Percentiles rank a stretch among this genome's conserved stretches.
Evolutionary conservation across 2,329 filamentous ascomycete species (phyloP).

Genomic region (Aspergillus caelatus): DNA sequence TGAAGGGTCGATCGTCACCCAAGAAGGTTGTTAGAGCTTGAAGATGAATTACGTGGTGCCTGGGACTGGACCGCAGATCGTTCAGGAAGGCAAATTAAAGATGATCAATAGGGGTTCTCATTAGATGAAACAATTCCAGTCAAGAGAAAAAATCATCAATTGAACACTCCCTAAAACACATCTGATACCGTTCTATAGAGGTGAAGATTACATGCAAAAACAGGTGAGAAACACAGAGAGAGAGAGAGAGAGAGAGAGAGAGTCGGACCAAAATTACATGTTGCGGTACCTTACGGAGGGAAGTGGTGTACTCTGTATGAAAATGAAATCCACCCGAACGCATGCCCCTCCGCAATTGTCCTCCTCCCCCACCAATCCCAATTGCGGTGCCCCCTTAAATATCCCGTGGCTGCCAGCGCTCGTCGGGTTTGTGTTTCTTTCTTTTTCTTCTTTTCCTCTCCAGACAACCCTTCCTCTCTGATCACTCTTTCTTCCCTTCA

Average conservation of each 20-base stretch:
- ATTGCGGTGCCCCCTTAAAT: constrained; percentile 11
- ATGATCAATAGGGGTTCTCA: background rate
- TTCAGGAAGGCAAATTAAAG: constrained; percentile 2
- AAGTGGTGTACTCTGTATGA: background rate
- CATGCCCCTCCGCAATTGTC: constrained; percentile 7
- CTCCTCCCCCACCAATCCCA: constrained; percentile 7
- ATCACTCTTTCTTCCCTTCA: background rate
- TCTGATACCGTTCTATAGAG: background rate
- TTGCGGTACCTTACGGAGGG: background rate
- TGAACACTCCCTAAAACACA: background rate
- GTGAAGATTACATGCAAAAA: background rate
- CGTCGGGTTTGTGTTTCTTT: background rate
- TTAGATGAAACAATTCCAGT: background rate
- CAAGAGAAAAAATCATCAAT: background rate
- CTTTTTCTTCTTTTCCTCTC: constrained; percentile 8
- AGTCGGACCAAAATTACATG: background rate
- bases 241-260: no score
- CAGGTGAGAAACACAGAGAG: background rate
- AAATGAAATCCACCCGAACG: background rate
- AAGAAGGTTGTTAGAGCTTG: constrained; percentile 1
- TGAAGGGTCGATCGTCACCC: constrained; percentile 5
- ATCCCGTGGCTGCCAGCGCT: constrained; percentile 2
- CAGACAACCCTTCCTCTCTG: constrained; percentile 3
- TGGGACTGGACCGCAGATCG: constrained; percentile 4
- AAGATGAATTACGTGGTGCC: constrained; percentile 4